These are phyloP conservation scores for Ophiostoma tasmaniense DNA, from an alignment of 2,329 filamentous ascomycete species.

Conservation along the genomic window DNA sequence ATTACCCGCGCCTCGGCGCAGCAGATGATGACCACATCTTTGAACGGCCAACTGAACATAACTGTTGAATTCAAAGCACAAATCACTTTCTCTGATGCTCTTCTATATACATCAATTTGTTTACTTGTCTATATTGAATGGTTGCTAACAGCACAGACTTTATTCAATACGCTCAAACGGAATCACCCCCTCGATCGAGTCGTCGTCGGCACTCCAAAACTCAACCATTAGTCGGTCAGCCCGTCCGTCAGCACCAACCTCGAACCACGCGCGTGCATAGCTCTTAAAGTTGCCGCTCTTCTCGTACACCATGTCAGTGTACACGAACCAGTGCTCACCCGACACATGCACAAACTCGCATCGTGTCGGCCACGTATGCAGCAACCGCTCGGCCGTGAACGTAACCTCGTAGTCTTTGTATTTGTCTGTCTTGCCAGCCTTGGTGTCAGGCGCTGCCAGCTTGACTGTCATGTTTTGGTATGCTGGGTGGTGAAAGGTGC, in stretches of 20 bases:
- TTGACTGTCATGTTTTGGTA: slow-evolving; percentile 31
- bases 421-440: neutral
- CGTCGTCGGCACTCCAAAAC: slow-evolving; percentile 21
- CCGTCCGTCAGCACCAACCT: slow-evolving; percentile 25
- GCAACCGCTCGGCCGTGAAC: slow-evolving; percentile 23
- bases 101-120: slow-evolving; percentile 7
- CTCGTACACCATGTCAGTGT: slow-evolving; percentile 24
- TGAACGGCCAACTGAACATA: slow-evolving; percentile 57
- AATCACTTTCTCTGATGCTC: slow-evolving; percentile 33
- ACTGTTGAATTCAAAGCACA: slow-evolving; percentile 31
- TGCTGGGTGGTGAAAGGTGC: slow-evolving; percentile 37
- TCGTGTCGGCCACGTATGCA: slow-evolving; percentile 28
- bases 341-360: slow-evolving; percentile 31
- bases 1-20: slow-evolving; percentile 15
- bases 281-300: slow-evolving; percentile 23
- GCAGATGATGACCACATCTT: slow-evolving; percentile 48
- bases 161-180: slow-evolving; percentile 23
- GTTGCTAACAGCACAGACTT: neutral
- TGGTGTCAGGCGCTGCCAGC: neutral
- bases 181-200: slow-evolving; percentile 26
- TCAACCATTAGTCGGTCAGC: slow-evolving; percentile 27
- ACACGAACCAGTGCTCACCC: slow-evolving; percentile 30
- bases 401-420: slow-evolving; percentile 6
- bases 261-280: slow-evolving; percentile 28
- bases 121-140: neutral